Evolutionary conservation across 2,329 filamentous ascomycete genomes (phyloP).

Genomic region (Exophiala viscosa): DNA sequence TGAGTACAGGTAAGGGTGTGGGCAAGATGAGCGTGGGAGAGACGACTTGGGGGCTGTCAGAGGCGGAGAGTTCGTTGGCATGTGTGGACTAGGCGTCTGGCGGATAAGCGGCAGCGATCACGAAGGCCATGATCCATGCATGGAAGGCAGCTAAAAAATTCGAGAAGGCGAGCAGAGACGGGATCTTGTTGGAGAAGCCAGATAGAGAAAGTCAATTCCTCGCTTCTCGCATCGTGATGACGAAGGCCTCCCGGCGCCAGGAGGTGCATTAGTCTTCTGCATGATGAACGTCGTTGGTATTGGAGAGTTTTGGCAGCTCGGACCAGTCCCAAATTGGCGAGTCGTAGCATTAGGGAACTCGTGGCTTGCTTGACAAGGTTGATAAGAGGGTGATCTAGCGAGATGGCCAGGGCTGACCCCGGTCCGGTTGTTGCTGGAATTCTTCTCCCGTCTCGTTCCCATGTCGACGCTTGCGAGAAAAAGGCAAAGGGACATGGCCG

Average conservation of each 20-base stretch:
- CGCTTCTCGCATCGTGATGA: not conserved
- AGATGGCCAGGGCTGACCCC: not conserved
- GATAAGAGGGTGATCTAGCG: constrained; percentile 11
- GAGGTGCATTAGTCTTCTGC: not conserved
- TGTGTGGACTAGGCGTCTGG: constrained; percentile 1
- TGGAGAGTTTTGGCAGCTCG: not conserved
- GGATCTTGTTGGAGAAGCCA: constrained; percentile 1
- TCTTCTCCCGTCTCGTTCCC: not conserved
- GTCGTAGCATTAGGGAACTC: constrained; percentile 12
- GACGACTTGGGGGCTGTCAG: not conserved
- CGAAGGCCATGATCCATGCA: not conserved
- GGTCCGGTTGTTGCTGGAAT: not conserved
- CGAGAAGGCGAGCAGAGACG: constrained; percentile 4
- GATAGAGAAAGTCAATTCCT: not conserved
- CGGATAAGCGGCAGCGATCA: constrained; percentile 17
- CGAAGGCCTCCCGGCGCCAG: not conserved
- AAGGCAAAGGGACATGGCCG: not conserved
- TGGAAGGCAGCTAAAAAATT: not conserved
- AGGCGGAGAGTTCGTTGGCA: constrained; percentile 2
- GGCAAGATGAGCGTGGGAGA: not conserved
- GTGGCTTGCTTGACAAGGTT: constrained; percentile 11
- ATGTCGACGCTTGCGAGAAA: not conserved
- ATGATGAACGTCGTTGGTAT: not conserved
- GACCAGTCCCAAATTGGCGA: constrained; percentile 15
- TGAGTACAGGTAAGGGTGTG: constrained; percentile 8